These are phyloP conservation scores for Globisporangium nunn DNA, from an alignment of 352 stramenopile species.

Conservation along the genomic window DNA sequence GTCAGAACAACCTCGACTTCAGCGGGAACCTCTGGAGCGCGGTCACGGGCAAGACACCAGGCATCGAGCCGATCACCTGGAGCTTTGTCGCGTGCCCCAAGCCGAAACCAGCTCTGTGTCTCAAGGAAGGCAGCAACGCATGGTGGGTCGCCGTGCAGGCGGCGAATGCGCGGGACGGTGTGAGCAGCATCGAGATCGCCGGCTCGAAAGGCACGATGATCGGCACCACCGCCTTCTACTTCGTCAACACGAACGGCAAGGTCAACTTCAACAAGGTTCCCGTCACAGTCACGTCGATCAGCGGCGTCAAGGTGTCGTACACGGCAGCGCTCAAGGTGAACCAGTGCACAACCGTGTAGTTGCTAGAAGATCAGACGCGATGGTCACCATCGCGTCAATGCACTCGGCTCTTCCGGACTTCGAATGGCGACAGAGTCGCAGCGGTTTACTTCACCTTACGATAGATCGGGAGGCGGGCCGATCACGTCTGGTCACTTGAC, in stretches of 20 bases:
- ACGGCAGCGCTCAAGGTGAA: slow-evolving; percentile 10
- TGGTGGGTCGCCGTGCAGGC: slow-evolving; percentile 11
- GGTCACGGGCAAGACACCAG: slow-evolving; percentile 8
- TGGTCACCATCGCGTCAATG: too few relatives aligned
- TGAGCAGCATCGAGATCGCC: slow-evolving; percentile 7
- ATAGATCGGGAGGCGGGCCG: too few relatives aligned
- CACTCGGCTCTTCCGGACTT: too few relatives aligned
- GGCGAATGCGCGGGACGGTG: slow-evolving; percentile 10
- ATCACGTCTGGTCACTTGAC: too few relatives aligned
- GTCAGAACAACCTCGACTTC: slow-evolving; percentile 13
- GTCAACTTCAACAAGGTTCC: slow-evolving; percentile 6
- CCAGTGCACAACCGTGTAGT: slow-evolving; percentile 9
- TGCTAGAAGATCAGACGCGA: too few relatives aligned
- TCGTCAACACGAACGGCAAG: slow-evolving; percentile 3
- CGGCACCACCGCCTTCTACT: slow-evolving; percentile 14
- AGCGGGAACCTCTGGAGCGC: slow-evolving; percentile 11
- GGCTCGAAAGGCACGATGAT: slow-evolving; percentile 6
- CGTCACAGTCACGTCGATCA: slow-evolving; percentile 6
- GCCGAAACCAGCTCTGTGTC: slow-evolving; percentile 8
- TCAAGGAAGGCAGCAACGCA: slow-evolving; percentile 12
- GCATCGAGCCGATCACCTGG: slow-evolving; percentile 10
- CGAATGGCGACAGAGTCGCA: too few relatives aligned
- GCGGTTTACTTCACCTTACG: too few relatives aligned
- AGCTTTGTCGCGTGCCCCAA: slow-evolving; percentile 6
- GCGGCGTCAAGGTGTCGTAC: slow-evolving; percentile 6